phyloP scores from a whole-genome alignment of 257 asterid genomes.

The Scutellaria baicalensis region DNA sequence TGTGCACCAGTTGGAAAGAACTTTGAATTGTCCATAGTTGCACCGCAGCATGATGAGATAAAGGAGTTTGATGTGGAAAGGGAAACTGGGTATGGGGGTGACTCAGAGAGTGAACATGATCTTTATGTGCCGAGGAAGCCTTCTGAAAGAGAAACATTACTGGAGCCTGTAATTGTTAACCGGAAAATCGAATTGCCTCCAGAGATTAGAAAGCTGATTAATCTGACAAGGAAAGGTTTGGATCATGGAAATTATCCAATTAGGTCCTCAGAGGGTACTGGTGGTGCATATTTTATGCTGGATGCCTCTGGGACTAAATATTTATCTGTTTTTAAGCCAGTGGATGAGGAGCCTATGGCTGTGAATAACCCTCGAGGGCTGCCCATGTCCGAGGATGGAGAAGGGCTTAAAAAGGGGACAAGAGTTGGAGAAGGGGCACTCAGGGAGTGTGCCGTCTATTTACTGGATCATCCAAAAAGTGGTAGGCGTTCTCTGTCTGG shows the following conservation, averaged over 20 bases:
- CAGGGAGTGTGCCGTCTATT: conserved; percentile 82
- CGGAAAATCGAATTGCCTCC: conserved; percentile 54
- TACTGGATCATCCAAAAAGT: conserved; percentile 82
- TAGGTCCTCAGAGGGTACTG: conserved; percentile 84
- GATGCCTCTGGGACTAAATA: conserved; percentile 51
- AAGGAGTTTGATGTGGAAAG: conserved; percentile 17
- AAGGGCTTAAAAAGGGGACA: conserved; percentile 90
- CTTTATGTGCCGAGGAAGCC: conserved; percentile 27
- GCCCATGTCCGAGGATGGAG: conserved; percentile 76
- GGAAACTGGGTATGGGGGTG: conserved; percentile 21
- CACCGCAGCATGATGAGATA: conserved; percentile 27
- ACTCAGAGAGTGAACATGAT: conserved; percentile 21
- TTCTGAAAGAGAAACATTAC: conserved; percentile 28
- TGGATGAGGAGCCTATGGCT: conserved; percentile 95
- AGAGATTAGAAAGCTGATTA: conserved; percentile 45
- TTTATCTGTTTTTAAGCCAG: conserved; percentile 77
- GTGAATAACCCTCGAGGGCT: conserved; percentile 81
- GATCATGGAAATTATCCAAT: conserved; percentile 54
- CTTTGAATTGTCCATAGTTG: conserved; percentile 62
- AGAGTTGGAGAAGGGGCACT: conserved; percentile 88
- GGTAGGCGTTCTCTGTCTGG: conserved; percentile 57
- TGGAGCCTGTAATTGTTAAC: conserved; percentile 72
- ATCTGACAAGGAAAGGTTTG: conserved; percentile 51
- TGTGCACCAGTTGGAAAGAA: conserved; percentile 62
- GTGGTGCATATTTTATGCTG: conserved; percentile 86